Conservation (phyloP, 2,329 filamentous ascomycete species). For the Claviceps citrina region DNA sequence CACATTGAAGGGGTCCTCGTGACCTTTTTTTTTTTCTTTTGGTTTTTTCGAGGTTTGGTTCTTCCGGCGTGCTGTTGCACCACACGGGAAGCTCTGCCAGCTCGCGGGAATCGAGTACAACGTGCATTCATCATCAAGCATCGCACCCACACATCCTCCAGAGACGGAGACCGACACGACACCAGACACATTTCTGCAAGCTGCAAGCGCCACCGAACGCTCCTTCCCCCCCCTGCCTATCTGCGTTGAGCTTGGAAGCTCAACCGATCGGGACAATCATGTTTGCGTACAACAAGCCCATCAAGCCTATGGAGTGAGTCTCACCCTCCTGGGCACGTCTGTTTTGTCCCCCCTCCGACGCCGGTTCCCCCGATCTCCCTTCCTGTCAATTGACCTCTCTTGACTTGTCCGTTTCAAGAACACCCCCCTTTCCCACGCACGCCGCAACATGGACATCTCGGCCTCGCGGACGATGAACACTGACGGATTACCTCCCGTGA, state of each 20-base stretch:
- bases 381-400: background rate
- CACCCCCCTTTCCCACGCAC: no score
- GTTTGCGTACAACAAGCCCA: conserved; percentile 23
- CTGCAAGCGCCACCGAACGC: conserved; percentile 3
- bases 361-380: background rate
- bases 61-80: no score
- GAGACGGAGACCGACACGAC: no score
- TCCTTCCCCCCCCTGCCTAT: background rate
- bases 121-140: no score
- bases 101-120: no score
- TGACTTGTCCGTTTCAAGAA: no score
- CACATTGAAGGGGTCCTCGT: no score
- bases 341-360: background rate
- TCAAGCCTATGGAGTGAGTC: conserved; percentile 24
- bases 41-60: no score
- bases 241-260: conserved; percentile 3
- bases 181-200: background rate
- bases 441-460: conserved; percentile 5
- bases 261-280: conserved; percentile 11
- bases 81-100: no score
- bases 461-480: conserved; percentile 8
- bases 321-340: background rate
- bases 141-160: no score
- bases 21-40: no score
- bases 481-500: conserved; percentile 12